Base-by-base conservation (phyloP, 176 grass and related monocot genomes). In the Guadua angustifolia region DNA sequence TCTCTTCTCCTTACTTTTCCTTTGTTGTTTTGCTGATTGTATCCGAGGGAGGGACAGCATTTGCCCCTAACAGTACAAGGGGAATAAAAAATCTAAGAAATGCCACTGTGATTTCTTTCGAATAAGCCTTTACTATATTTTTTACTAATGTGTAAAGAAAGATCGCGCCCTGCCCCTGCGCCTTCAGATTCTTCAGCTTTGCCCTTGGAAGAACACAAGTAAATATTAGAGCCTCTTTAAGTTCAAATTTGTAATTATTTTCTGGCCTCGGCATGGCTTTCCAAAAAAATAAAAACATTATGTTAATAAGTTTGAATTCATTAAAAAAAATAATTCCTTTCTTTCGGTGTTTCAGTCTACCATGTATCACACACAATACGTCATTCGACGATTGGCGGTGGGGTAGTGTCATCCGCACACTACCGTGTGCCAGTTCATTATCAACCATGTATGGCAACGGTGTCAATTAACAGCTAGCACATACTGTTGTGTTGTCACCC, bases 81-180 rank as follows among this genome's bases (percentile, higher is more conserved):
- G n/a, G n/a, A n/a, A n/a, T n/a, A n/a, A 29, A 26, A 75, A 80
- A 74, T 74, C 79, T 44, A 81, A 73, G 1, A 38, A 66, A 63
- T 53, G 47, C 77, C 80, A 85, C 61, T 25, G n/a, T 29, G 2
- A 4, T 47, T 50, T 87, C 16, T 64, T 15, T 4, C 35, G 5
- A 39, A 65, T 69, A 17, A 33, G 46, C 32, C 44, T 13, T 62
- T 32, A 5, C 15, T 43, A 8, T 38, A 29, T 49, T 57, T 75
- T 58, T 14, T 15, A 22, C 32, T 18, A 35, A 4, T n/a, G 5
- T 47, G 1, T 22, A 44, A 40, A 13, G 0, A 13, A 44, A 14
- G 36, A 12, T 46, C 45, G n/a, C 6, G 62, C 62, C 10, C 0
- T 0, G 58, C 11, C n/a, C 15, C 4, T 32, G 29, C 32, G 4